Base-by-base conservation (phyloP, 306 rosid species). In the Cucurbita ficifolia region DNA sequence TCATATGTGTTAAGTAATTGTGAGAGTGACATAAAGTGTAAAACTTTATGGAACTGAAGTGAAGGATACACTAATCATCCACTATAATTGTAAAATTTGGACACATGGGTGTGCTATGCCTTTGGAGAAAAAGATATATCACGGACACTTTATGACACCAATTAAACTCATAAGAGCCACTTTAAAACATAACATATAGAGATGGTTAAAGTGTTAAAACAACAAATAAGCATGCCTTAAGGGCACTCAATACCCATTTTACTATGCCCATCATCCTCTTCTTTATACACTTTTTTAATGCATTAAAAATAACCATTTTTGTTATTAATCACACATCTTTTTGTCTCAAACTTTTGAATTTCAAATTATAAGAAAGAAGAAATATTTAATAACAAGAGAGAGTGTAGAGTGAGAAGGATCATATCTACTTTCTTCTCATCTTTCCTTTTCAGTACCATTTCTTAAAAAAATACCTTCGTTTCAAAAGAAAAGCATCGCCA, bases 1-100 rank as follows among this genome's bases (percentile, higher is more conserved):
- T 29, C 33, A 29, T 29, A 29, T 29, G 33, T 2, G 7, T 36
- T 16, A 35, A 64, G 38, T 60, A 36, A 36, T 4, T 10, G 49
- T 39, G 49, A 38, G 48, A 19, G 33, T 40, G 71, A 40, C 50
- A 65, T 65, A 43, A 40, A 65, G 52, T 65, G 19, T 16, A 5
- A 4, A n/a, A 50, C 9, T 70, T 33, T 71, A 8, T 29, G 8
- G 51, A 36, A 24, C 18, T 6, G 6, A 43, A 49, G 59, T 70
- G 56, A 50, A 35, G 5, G 51, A 17, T 49, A 49, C 58, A 70
- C 59, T 46, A 70, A 70, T 70, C 74, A 76, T 36, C 79, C 64
- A 63, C 3, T 58, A 50, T 29, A 60, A 61, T 29, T 51, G 45
- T 62, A 57, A 49, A 48, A 2, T 49, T 24, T 8, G 33, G 33